Conservation (phyloP, 208 protist genomes). For the Trypanosoma melophagium region DNA sequence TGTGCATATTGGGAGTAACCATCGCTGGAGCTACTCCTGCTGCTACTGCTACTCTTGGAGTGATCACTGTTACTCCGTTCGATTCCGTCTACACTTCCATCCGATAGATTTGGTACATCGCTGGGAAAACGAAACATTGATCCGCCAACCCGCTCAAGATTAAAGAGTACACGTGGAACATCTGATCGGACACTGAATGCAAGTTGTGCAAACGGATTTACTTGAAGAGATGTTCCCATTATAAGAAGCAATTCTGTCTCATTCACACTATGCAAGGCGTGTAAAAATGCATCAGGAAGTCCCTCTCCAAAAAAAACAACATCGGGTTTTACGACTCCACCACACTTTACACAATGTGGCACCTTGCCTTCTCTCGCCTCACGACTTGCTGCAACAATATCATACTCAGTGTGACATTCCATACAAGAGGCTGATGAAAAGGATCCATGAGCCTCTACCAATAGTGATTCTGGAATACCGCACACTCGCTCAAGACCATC, state of each 20-base stretch:
- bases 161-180: constrained; percentile 91
- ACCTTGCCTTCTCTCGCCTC: constrained; percentile 47
- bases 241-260: constrained; percentile 91
- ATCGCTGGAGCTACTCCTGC: constrained; percentile 46
- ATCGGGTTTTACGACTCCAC: constrained; percentile 93
- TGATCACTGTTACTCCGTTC: background rate
- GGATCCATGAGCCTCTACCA: constrained; percentile 96
- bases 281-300: constrained; percentile 88
- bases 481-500: constrained; percentile 90
- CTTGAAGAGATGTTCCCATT: constrained; percentile 94
- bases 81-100: background rate
- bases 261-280: constrained; percentile 66
- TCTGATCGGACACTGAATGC: constrained; percentile 43
- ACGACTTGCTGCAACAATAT: constrained; percentile 32
- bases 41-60: constrained; percentile 8
- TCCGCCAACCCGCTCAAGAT: constrained; percentile 77
- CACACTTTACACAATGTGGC: constrained; percentile 62
- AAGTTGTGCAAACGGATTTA: constrained; percentile 92
- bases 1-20: constrained; percentile 53
- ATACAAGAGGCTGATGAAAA: constrained; percentile 89
- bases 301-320: constrained; percentile 97
- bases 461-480: constrained; percentile 67
- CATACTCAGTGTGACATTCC: constrained; percentile 60
- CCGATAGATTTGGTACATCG: constrained; percentile 19
- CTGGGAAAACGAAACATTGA: constrained; percentile 70